Percentiles rank a stretch among this genome's conserved stretches.
Evolutionary conservation across 345 rosid genomes (phyloP).

Genomic region (Corchorus capsularis): DNA sequence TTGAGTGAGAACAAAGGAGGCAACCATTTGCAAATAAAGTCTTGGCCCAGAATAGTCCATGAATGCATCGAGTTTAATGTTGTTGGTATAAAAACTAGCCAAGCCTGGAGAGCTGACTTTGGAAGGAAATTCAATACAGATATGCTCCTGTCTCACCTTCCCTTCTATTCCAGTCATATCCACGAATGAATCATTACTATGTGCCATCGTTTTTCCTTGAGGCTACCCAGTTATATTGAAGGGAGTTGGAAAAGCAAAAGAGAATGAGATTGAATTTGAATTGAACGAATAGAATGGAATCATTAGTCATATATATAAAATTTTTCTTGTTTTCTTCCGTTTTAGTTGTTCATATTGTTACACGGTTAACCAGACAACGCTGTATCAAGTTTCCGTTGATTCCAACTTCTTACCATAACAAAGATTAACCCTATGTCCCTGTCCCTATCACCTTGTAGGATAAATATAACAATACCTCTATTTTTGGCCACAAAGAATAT

Average conservation of each 20-base stretch:
- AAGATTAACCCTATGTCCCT: not conserved
- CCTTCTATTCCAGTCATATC: not conserved
- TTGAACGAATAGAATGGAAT: not conserved
- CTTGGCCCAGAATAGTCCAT: conserved; percentile 20
- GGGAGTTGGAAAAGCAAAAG: not conserved
- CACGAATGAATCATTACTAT: not conserved
- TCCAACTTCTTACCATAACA: not conserved
- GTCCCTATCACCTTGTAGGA: not conserved
- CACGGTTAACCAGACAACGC: not conserved
- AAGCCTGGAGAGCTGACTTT: conserved; percentile 8
- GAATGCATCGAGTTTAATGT: not conserved
- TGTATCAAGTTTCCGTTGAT: not conserved
- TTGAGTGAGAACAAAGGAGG: conserved; percentile 23
- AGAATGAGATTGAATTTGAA: not conserved
- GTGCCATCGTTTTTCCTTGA: not conserved
- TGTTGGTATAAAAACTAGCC: too few relatives aligned
- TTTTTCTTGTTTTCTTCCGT: not conserved
- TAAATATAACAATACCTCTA: too few relatives aligned
- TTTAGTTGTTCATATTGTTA: not conserved
- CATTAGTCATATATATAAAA: not conserved
- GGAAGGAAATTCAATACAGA: conserved; percentile 7
- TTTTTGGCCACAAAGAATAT: too few relatives aligned
- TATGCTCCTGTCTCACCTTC: too few relatives aligned
- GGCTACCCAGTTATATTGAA: not conserved
- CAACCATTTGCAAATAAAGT: conserved; percentile 16